Conservation (phyloP, 2,329 filamentous ascomycete genomes). For the Aureobasidium namibiae region DNA sequence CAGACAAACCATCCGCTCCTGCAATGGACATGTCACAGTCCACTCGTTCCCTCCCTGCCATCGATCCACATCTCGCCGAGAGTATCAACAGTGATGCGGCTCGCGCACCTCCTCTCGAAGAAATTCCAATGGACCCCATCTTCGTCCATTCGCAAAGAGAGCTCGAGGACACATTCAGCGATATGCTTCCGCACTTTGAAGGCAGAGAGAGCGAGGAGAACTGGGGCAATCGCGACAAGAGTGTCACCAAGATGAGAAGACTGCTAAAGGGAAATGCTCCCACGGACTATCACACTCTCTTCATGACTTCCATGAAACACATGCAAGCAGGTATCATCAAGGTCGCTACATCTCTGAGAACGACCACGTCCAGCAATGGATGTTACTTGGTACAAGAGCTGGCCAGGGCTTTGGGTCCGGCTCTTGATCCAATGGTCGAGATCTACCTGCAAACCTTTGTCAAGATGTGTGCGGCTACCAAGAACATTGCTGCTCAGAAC, state of each 20-base stretch:
- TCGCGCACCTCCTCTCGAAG: constrained; percentile 53
- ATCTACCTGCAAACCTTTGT: constrained; percentile 81
- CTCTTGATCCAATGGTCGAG: constrained; percentile 81
- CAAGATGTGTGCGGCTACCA: constrained; percentile 81
- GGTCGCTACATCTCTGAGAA: constrained; percentile 71
- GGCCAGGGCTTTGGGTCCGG: constrained; percentile 64
- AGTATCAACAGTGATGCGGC: constrained; percentile 39
- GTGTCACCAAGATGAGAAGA: constrained; percentile 64
- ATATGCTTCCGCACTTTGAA: constrained; percentile 76
- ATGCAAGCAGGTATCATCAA: constrained; percentile 86
- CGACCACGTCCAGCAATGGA: constrained; percentile 80
- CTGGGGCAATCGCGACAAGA: constrained; percentile 81
- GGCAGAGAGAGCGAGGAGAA: constrained; percentile 86
- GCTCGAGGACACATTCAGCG: constrained; percentile 76
- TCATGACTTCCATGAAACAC: constrained; percentile 61
- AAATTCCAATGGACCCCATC: constrained; percentile 66
- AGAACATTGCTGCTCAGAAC: constrained; percentile 83
- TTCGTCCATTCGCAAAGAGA: constrained; percentile 80
- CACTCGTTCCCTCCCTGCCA: constrained; percentile 34
- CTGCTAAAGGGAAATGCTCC: constrained; percentile 78
- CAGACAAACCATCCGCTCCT: constrained; percentile 18
- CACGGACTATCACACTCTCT: constrained; percentile 64
- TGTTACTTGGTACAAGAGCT: constrained; percentile 80
- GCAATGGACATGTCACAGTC: constrained; percentile 29
- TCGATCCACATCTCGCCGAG: constrained; percentile 35